Conservation (phyloP, 23 red algal species). For the Gracilaria domingensis region DNA sequence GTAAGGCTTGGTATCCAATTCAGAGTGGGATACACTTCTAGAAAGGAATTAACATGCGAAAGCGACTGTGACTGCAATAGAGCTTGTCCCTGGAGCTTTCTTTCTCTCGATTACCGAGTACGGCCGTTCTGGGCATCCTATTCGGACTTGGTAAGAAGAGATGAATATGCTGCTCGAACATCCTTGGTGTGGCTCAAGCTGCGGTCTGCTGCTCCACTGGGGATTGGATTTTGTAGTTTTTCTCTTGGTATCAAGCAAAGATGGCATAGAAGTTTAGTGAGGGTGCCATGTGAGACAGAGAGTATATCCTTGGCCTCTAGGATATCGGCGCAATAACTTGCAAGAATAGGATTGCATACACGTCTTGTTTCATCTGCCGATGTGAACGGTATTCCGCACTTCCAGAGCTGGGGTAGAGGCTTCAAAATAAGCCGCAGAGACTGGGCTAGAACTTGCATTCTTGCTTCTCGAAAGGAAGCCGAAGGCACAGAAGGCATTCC, state of each 20-base stretch:
- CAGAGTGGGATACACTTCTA: background rate
- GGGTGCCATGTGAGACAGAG: background rate
- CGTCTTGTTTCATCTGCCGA: background rate
- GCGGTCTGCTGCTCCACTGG: background rate
- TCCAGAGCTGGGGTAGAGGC: background rate
- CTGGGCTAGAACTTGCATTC: constrained; percentile 14
- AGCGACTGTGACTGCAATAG: background rate
- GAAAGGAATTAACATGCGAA: background rate
- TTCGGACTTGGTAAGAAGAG: background rate
- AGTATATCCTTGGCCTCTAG: background rate
- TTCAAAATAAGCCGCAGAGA: background rate
- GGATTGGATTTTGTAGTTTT: background rate
- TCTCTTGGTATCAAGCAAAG: background rate
- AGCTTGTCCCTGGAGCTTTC: background rate
- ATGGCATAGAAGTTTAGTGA: background rate
- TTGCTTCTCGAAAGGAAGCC: background rate
- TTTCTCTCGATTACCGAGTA: background rate
- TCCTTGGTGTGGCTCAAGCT: background rate
- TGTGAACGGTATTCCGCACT: background rate
- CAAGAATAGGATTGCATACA: background rate
- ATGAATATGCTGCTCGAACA: background rate
- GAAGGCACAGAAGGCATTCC: background rate
- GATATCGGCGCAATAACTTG: background rate
- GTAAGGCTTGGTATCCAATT: constrained; percentile 4
- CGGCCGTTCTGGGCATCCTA: background rate